Base-by-base conservation (phyloP, 805 yeast genomes). In the Metschnikowia aberdeeniae region DNA sequence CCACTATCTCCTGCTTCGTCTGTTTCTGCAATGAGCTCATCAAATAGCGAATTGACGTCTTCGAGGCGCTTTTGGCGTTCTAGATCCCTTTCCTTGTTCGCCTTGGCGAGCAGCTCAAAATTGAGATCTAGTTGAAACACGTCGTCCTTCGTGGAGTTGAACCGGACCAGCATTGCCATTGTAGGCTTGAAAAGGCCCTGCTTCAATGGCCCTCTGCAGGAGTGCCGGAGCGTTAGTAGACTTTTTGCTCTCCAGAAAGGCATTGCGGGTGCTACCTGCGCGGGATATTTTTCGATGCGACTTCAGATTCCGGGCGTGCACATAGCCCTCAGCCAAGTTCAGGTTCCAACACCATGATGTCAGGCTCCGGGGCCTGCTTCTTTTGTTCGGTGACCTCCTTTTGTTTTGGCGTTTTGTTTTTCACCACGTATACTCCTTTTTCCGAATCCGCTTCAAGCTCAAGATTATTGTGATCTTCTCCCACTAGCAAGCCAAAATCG, bases 401-500 rank as follows among this genome's bases (percentile, higher is more conserved):
- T 3, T 32, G 32, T 32, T 9, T 14, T 22, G 2, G 26, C 8
- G 6, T 22, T n/a, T 11, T 39, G 26, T 32, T 33, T 8, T 2
- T 17, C 28, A 33, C 37, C 12, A 26, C 33, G 33, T 26, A 32
- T 6, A 33, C 36, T 8, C 43, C 43, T 11, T n/a, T 31, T 26
- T 33, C 43, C 6, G 22, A 17, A n/a, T 13, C 26, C 19, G 12
- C 6, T 7, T 44, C 45, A 13, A 45, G n/a, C 34, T n/a, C 22
- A 12, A 50, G 42, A 29, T 50, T 46, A 13, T 41, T 34, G 9
- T 42, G 46, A 19, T 44, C 37, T 17, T 34, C 34, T 6, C 56
- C 57, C 13, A 52, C 40, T 1, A 55, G 54, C 14, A 35, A 36
- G 24, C 53, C 43, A 41, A 56, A 64, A 30, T 58, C 57, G 22